Evolutionary conservation across 306 rosid species (phyloP).

Genomic region (Inga laurina): DNA sequence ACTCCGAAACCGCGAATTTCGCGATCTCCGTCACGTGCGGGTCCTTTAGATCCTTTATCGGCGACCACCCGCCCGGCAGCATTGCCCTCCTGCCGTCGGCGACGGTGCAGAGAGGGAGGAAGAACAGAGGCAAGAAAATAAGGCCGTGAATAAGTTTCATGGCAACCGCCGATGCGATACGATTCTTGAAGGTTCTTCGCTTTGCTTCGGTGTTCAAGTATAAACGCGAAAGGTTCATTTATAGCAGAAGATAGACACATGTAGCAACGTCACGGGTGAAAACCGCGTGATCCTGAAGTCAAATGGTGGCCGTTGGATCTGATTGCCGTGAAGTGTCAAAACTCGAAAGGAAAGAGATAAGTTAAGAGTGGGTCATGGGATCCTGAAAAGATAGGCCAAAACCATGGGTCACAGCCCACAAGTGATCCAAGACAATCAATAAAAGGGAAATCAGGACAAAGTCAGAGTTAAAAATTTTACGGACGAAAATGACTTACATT

Average conservation of each 20-base stretch:
- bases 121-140: conserved; percentile 20
- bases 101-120: conserved; percentile 18
- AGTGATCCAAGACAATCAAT: not conserved
- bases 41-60: conserved; percentile 44
- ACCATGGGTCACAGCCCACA: not conserved
- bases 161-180: not conserved
- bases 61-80: conserved; percentile 35
- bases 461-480: too few relatives aligned
- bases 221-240: not conserved
- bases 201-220: not conserved
- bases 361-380: not conserved
- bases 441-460: too few relatives aligned
- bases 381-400: not conserved
- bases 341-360: not conserved
- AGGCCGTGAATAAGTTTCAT: conserved; percentile 30
- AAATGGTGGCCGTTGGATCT: conserved; percentile 11
- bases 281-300: not conserved
- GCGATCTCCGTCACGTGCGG: conserved; percentile 57
- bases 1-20: conserved; percentile 49
- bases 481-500: too few relatives aligned
- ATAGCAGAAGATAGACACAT: not conserved
- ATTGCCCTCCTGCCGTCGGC: not conserved
- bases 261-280: not conserved
- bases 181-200: not conserved
- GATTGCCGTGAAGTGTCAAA: not conserved